phyloP scores from a whole-genome alignment of 2,329 filamentous ascomycete genomes.

The Epicoccum sorghinum region DNA sequence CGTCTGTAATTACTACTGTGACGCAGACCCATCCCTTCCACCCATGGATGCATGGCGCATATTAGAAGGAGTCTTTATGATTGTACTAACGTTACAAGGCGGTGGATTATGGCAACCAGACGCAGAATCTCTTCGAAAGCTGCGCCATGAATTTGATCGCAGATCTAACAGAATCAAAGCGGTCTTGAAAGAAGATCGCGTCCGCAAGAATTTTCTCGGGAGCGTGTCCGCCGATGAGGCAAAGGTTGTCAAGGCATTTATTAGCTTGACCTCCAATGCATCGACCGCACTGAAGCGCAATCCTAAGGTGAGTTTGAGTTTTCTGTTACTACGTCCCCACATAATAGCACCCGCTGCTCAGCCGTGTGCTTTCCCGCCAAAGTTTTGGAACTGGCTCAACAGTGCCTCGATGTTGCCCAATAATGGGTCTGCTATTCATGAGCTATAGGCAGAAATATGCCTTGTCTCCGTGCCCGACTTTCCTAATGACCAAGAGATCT shows the following conservation, averaged over 20 bases:
- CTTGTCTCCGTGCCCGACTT: too few species aligned
- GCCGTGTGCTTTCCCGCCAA: too few species aligned
- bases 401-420: too few species aligned
- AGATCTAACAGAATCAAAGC: constrained; percentile 72
- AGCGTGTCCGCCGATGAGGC: constrained; percentile 61
- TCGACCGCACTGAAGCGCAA: constrained; percentile 81
- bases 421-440: too few species aligned
- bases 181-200: constrained; percentile 65
- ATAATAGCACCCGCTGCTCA: too few species aligned
- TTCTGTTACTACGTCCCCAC: constrained; percentile 9
- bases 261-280: constrained; percentile 61
- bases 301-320: constrained; percentile 70
- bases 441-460: too few species aligned
- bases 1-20: not conserved
- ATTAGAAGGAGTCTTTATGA: not conserved
- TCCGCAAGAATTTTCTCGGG: constrained; percentile 70
- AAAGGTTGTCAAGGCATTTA: constrained; percentile 72
- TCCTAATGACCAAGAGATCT: not conserved
- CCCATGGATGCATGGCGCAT: too few species aligned
- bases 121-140: constrained; percentile 64
- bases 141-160: constrained; percentile 78
- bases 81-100: constrained; percentile 52
- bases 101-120: constrained; percentile 85
- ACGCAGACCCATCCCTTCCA: too few species aligned
- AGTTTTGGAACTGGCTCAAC: too few species aligned